Evolutionary conservation across 768 basidiomycete species (phyloP).

Genomic region (Mycena albidolilacea): DNA sequence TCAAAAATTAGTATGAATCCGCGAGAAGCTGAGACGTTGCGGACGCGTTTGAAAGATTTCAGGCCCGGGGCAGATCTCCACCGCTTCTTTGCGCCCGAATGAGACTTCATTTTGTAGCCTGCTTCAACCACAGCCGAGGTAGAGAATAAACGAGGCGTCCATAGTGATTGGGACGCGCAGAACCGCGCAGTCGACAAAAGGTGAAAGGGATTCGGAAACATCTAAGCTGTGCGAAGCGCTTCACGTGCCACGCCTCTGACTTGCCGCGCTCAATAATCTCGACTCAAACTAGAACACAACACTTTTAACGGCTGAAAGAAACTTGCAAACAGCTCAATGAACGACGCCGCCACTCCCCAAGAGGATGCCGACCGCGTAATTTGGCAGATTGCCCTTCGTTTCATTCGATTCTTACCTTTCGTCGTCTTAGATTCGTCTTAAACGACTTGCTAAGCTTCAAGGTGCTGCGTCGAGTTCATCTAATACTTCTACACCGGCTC

Average conservation of each 20-base stretch:
- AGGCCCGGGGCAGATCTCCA: slow-evolving; percentile 81
- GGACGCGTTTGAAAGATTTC: slow-evolving; percentile 80
- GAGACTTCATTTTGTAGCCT: slow-evolving; percentile 85
- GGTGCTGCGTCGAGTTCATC: slow-evolving; percentile 55
- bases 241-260: slow-evolving; percentile 4
- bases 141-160: slow-evolving; percentile 66
- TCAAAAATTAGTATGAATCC: slow-evolving; percentile 9
- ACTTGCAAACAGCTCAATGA: slow-evolving; percentile 47
- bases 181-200: slow-evolving; percentile 23
- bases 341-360: slow-evolving; percentile 66
- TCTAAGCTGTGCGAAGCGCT: background rate
- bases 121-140: slow-evolving; percentile 68
- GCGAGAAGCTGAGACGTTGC: slow-evolving; percentile 43
- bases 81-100: slow-evolving; percentile 86
- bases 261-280: too few species aligned
- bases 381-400: slow-evolving; percentile 16
- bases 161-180: slow-evolving; percentile 39
- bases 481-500: slow-evolving; percentile 50
- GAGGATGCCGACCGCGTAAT: slow-evolving; percentile 88
- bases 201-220: slow-evolving; percentile 23
- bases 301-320: too few species aligned
- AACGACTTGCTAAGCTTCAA: slow-evolving; percentile 91
- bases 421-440: slow-evolving; percentile 83
- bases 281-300: too few species aligned
- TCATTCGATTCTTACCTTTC: slow-evolving; percentile 24